Evolutionary conservation across 768 basidiomycete genomes (phyloP).

Genomic region (Tricholoma hemisulphureum): DNA sequence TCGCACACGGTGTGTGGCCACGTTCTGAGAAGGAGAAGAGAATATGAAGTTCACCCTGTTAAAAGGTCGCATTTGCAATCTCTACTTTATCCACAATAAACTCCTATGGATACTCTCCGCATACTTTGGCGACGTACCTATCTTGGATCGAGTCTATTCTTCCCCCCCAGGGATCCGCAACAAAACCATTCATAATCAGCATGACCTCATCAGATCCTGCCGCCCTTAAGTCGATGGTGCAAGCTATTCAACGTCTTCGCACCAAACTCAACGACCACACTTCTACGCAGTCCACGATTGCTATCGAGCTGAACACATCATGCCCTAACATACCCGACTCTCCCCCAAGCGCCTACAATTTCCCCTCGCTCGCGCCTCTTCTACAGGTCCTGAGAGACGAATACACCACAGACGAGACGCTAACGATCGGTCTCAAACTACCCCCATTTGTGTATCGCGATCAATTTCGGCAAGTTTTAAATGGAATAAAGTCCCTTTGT

Average conservation of each 20-base stretch:
- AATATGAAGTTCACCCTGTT: constrained; percentile 4
- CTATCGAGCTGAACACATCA: constrained; percentile 79
- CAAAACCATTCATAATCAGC: constrained; percentile 72
- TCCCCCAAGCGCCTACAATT: constrained; percentile 67
- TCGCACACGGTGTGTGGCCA: constrained; percentile 53
- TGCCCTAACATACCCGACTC: constrained; percentile 74
- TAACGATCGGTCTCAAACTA: constrained; percentile 76
- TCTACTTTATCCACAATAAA: constrained; percentile 64
- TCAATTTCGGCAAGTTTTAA: constrained; percentile 59
- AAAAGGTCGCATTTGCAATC: constrained; percentile 60
- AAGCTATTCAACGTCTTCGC: constrained; percentile 61
- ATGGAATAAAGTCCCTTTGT: constrained; percentile 43
- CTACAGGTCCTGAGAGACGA: constrained; percentile 53
- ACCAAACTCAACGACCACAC: constrained; percentile 27
- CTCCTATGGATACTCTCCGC: constrained; percentile 85
- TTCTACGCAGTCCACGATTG: constrained; percentile 43
- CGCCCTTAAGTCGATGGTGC: constrained; percentile 55
- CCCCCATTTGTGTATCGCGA: constrained; percentile 67
- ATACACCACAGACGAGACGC: constrained; percentile 46
- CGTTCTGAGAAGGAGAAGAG: not conserved
- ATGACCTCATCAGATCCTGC: constrained; percentile 61
- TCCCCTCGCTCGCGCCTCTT: constrained; percentile 49
- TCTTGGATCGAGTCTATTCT: constrained; percentile 59
- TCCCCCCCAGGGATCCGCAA: constrained; percentile 24
- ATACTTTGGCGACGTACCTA: constrained; percentile 65